Evolutionary conservation across 2,329 filamentous ascomycete genomes (phyloP).

Genomic region (Cordyceps farinosa): DNA sequence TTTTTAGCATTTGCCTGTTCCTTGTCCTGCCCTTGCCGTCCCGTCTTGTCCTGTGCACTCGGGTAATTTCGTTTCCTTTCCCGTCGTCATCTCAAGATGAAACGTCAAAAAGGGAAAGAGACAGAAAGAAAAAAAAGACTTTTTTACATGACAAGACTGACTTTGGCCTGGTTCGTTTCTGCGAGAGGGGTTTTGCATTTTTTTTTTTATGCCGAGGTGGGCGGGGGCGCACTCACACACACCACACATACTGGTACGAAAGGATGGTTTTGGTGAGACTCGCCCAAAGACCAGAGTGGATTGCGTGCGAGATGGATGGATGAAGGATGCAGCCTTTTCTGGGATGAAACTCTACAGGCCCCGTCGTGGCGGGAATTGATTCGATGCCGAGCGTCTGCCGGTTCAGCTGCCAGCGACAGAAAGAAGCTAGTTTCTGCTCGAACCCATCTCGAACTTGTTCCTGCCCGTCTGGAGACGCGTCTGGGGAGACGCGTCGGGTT

Average conservation of each 20-base stretch:
- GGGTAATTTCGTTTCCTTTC: not conserved
- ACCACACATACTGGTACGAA: not conserved
- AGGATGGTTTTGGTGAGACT: conserved; percentile 2
- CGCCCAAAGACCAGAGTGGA: not conserved
- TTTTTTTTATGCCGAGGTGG: not conserved
- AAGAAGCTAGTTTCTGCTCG: not conserved
- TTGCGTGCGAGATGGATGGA: not conserved
- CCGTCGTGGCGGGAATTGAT: conserved; percentile 9
- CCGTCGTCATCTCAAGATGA: not conserved
- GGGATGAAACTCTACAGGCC: conserved; percentile 8
- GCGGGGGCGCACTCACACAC: not conserved
- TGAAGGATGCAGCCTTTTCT: not conserved
- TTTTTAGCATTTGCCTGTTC: not conserved
- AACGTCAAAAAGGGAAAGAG: not conserved
- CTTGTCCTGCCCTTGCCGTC: not conserved
- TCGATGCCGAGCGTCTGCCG: not conserved
- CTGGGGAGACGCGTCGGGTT: conserved; percentile 18
- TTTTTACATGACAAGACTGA: not conserved
- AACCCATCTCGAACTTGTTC: not conserved
- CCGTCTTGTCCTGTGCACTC: too few relatives aligned
- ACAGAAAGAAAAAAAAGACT: not conserved
- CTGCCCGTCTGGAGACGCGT: conserved; percentile 1
- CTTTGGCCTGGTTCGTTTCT: too few relatives aligned
- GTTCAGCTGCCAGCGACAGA: not conserved
- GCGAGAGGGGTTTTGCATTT: too few relatives aligned